phyloP scores from a whole-genome alignment of 169 alveolate species.

The Cystoisospora suis region DNA sequence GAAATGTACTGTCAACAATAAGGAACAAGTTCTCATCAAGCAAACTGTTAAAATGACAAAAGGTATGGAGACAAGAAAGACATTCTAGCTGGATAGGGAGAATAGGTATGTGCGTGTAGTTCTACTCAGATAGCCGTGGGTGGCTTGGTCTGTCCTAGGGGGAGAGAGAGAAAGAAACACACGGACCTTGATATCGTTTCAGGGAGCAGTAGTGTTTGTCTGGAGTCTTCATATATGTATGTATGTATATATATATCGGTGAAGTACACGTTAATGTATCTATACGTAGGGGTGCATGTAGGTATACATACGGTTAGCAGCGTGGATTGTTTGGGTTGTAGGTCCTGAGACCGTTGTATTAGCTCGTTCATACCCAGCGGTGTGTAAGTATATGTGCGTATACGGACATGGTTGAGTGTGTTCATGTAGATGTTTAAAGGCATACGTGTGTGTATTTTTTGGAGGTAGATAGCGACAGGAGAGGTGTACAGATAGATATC shows the following conservation, averaged over 20 bases:
- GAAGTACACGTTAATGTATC: background rate
- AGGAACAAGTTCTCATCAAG: constrained; percentile 32
- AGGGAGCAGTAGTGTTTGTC: too few species aligned
- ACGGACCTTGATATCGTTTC: too few species aligned
- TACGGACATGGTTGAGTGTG: too few species aligned
- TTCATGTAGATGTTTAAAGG: background rate
- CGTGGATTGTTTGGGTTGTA: background rate
- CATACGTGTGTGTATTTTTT: background rate
- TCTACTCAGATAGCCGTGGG: background rate
- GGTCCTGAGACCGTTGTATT: too few species aligned
- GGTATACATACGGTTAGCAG: background rate
- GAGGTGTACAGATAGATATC: too few species aligned
- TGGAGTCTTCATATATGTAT: background rate
- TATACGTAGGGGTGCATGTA: background rate
- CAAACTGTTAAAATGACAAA: background rate
- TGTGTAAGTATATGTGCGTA: too few species aligned
- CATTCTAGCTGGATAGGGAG: too few species aligned
- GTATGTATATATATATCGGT: background rate
- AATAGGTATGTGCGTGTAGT: too few species aligned
- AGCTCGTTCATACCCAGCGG: too few species aligned
- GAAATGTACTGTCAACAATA: background rate
- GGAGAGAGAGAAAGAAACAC: too few species aligned
- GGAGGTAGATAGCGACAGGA: background rate
- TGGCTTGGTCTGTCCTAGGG: background rate
- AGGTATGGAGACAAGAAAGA: background rate